phyloP scores from a whole-genome alignment of 2,329 filamentous ascomycete species.

The Fusarium zealandicum region DNA sequence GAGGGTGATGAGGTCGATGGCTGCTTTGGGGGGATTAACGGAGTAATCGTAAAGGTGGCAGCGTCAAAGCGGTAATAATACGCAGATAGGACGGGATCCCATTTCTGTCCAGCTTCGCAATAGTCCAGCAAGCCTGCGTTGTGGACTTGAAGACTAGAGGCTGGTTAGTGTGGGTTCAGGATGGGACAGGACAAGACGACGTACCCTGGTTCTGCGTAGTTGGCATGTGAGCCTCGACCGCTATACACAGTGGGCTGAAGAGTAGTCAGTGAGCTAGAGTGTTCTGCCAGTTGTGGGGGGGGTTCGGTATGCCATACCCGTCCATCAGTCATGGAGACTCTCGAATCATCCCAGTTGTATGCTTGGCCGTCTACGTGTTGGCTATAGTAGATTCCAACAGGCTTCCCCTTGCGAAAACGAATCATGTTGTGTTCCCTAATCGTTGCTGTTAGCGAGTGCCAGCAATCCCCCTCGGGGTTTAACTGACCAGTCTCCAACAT shows the following conservation, averaged over 20 bases:
- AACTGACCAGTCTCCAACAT: constrained; percentile 43
- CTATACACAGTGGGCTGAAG: constrained; percentile 47
- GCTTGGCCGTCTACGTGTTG: constrained; percentile 39
- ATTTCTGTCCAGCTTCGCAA: constrained; percentile 44
- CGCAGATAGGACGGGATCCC: constrained; percentile 48
- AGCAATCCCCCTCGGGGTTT: fast-evolving
- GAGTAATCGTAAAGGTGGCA: constrained; percentile 31
- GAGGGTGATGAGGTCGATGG: constrained; percentile 3
- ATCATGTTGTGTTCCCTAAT: constrained; percentile 41
- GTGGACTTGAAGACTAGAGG: constrained; percentile 43
- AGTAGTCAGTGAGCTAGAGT: background rate
- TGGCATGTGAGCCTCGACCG: constrained; percentile 47
- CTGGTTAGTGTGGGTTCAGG: background rate
- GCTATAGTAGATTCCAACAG: constrained; percentile 41
- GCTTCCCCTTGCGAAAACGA: constrained; percentile 39
- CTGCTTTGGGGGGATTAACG: constrained; percentile 23
- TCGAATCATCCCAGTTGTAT: constrained; percentile 42
- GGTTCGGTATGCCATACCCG: constrained; percentile 35
- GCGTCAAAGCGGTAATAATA: constrained; percentile 48
- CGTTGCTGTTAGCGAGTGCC: constrained; percentile 1
- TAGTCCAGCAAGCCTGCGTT: constrained; percentile 45
- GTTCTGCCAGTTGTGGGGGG: background rate
- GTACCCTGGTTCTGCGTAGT: constrained; percentile 44
- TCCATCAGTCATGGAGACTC: constrained; percentile 34
- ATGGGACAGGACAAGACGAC: background rate